phyloP scores from a whole-genome alignment of 768 basidiomycete genomes.

The Auriscalpium orientale region DNA sequence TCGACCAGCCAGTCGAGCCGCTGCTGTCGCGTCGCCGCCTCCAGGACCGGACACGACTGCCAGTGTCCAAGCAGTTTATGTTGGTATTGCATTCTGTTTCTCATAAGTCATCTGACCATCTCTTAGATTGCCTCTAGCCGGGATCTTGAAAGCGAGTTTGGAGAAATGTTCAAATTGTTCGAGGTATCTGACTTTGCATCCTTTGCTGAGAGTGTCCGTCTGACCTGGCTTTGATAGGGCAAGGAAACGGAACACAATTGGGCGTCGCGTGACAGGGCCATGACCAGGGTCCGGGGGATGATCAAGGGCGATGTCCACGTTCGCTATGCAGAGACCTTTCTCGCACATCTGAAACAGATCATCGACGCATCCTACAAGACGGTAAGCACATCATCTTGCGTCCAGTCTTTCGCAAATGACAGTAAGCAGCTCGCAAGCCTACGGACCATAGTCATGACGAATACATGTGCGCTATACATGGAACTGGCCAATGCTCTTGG shows the following conservation, averaged over 20 bases:
- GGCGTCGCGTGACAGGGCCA: constrained; percentile 69
- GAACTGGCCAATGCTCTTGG: constrained; percentile 69
- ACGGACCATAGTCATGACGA: constrained; percentile 81
- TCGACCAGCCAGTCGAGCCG: constrained; percentile 58
- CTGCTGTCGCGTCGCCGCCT: constrained; percentile 32
- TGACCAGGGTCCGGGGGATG: constrained; percentile 81
- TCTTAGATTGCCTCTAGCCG: constrained; percentile 70
- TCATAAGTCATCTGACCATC: background rate
- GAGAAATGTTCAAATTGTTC: constrained; percentile 69
- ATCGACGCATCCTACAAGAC: constrained; percentile 81
- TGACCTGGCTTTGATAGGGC: constrained; percentile 43
- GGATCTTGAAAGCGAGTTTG: constrained; percentile 84
- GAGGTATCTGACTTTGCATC: constrained; percentile 43
- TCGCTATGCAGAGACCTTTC: constrained; percentile 68
- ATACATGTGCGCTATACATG: constrained; percentile 68
- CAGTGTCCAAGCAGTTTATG: constrained; percentile 65
- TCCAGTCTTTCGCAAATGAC: constrained; percentile 4
- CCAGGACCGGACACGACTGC: constrained; percentile 29
- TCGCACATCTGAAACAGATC: constrained; percentile 68
- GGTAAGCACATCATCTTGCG: constrained; percentile 35
- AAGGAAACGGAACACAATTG: constrained; percentile 97
- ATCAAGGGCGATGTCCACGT: constrained; percentile 76
- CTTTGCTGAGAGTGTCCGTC: background rate
- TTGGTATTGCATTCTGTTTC: constrained; percentile 29
- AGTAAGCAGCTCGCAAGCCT: constrained; percentile 69